phyloP scores from a whole-genome alignment of 768 basidiomycete species.

The Fomitopsis serialis region DNA sequence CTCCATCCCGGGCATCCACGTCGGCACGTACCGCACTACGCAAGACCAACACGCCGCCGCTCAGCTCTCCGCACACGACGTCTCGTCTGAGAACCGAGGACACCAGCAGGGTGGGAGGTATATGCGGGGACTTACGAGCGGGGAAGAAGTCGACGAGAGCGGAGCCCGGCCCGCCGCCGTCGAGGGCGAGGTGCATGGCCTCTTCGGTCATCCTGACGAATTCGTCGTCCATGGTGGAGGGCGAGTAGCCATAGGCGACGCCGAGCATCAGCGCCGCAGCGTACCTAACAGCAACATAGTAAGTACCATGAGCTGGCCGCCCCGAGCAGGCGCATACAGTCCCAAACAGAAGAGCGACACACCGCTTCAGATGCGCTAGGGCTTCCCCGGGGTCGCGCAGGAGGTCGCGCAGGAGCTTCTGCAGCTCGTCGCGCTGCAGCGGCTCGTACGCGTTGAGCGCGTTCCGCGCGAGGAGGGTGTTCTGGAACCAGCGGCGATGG shows the following conservation, averaged over 20 bases:
- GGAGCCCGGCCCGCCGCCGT: conserved; percentile 8
- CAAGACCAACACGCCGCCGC: too few relatives aligned
- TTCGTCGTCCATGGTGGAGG: conserved; percentile 9
- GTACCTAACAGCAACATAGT: background rate
- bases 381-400: conserved; percentile 22
- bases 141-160: conserved; percentile 16
- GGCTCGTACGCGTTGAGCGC: conserved; percentile 17
- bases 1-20: conserved; percentile 13
- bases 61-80: too few relatives aligned
- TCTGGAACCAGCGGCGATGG: conserved; percentile 24
- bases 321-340: background rate
- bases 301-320: too few relatives aligned
- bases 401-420: conserved; percentile 19
- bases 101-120: too few relatives aligned
- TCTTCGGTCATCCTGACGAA: conserved; percentile 9
- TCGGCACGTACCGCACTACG: conserved; percentile 10
- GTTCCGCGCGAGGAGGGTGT: background rate
- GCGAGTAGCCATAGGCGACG: conserved; percentile 2
- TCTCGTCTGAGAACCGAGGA: too few relatives aligned
- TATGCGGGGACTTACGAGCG: conserved; percentile 5
- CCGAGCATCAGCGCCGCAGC: conserved; percentile 10
- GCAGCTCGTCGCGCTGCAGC: conserved; percentile 21
- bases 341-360: background rate
- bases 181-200: conserved; percentile 6
- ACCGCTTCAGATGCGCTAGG: conserved; percentile 14